A percentile compares a stretch with the other conserved stretches of the same genome.
These are phyloP conservation scores for Candida khao-thaluensis DNA, from an alignment of 805 yeast genomes.

Conservation along the genomic window DNA sequence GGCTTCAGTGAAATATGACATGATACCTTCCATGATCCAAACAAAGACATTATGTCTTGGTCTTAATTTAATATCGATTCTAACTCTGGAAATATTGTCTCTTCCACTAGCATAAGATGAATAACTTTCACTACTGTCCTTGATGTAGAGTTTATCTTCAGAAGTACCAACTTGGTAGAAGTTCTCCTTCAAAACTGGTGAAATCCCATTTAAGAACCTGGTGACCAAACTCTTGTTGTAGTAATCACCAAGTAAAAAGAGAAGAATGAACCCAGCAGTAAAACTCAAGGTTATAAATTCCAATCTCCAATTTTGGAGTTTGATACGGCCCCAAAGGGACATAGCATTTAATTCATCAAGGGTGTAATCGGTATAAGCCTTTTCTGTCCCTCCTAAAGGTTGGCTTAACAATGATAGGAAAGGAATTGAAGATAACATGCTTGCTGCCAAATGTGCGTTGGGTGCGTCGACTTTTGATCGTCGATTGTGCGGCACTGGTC, in stretches of 20 bases:
- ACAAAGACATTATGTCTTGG: slow-evolving; percentile 80
- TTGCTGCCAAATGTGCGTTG: no score
- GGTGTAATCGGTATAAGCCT: slow-evolving; percentile 28
- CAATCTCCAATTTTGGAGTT: slow-evolving; percentile 69
- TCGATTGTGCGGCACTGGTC: no score
- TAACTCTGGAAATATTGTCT: slow-evolving; percentile 63
- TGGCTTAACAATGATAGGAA: background rate
- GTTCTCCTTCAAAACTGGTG: slow-evolving; percentile 57
- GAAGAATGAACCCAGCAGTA: slow-evolving; percentile 46
- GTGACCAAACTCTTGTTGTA: slow-evolving; percentile 58
- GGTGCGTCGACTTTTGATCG: no score
- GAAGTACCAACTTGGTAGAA: slow-evolving; percentile 76
- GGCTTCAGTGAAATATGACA: slow-evolving; percentile 57
- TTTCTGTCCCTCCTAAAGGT: slow-evolving; percentile 6
- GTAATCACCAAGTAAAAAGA: slow-evolving; percentile 58
- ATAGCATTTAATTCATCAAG: slow-evolving; percentile 56
- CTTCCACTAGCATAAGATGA: slow-evolving; percentile 88
- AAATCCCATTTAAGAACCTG: slow-evolving; percentile 49
- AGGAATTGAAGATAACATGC: background rate
- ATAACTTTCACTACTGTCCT: slow-evolving; percentile 63
- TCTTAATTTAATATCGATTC: slow-evolving; percentile 59
- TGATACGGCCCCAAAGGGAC: slow-evolving; percentile 58
- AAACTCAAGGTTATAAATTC: slow-evolving; percentile 60
- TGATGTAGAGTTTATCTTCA: slow-evolving; percentile 44
- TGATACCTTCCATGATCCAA: slow-evolving; percentile 59